Conservation (phyloP, 331 rosid species). For the Quercus phellos region DNA sequence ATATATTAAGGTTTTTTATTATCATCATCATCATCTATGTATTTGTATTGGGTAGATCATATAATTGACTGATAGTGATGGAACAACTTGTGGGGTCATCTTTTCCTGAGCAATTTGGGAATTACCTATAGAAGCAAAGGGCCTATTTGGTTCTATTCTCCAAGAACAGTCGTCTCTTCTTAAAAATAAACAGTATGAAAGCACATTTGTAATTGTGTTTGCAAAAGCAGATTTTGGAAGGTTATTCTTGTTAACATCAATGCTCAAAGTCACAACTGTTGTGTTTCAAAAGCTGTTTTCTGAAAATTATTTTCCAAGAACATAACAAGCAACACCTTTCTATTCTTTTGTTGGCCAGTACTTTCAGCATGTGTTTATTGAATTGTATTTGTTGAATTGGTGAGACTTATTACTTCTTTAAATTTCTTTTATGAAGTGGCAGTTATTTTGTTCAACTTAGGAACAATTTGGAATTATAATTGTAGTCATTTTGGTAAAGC, state of each 20-base stretch:
- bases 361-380: neutral
- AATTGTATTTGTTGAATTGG: neutral
- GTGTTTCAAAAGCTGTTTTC: neutral
- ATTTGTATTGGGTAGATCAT: neutral
- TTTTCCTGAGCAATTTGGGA: neutral
- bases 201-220: neutral
- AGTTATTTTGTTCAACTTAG: neutral
- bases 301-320: neutral
- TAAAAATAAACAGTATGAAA: neutral
- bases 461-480: neutral
- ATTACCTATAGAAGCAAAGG: neutral
- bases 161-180: neutral
- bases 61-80: neutral
- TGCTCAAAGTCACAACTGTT: neutral
- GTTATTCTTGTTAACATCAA: neutral
- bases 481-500: slow-evolving; percentile 14
- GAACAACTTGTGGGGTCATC: neutral
- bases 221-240: neutral
- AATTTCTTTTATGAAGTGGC: neutral
- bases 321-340: neutral
- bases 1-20: too few relatives aligned
- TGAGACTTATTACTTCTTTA: neutral
- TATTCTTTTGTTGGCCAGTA: neutral
- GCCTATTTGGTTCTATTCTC: neutral
- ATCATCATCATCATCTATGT: too few relatives aligned